These are phyloP conservation scores for Daedalea quercina DNA, from an alignment of 768 basidiomycete genomes.

Conservation along the genomic window DNA sequence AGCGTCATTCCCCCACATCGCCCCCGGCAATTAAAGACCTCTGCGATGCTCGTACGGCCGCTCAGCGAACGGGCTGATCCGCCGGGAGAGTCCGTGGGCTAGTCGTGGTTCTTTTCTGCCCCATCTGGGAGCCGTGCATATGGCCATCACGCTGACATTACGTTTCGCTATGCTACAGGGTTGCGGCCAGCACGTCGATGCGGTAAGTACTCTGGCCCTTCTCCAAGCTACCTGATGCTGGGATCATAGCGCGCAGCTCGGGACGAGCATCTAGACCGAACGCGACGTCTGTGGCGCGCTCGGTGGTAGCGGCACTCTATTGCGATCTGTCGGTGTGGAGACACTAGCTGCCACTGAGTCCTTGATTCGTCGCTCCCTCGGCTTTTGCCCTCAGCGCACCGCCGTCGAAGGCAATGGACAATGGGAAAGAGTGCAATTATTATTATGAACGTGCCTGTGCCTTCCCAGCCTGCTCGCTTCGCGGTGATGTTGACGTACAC, in stretches of 20 bases:
- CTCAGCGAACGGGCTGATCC: neutral
- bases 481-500: constrained; percentile 4
- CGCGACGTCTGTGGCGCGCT: too few species aligned
- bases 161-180: constrained; percentile 39
- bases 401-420: neutral
- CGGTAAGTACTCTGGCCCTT: constrained; percentile 34
- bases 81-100: neutral
- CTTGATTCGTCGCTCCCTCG: neutral
- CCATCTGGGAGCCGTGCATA: constrained; percentile 1
- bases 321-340: neutral
- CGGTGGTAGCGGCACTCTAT: constrained; percentile 6
- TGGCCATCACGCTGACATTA: constrained; percentile 5
- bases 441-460: neutral
- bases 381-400: neutral
- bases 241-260: neutral
- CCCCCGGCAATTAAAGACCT: neutral
- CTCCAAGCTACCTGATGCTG: neutral
- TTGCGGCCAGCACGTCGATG: constrained; percentile 60
- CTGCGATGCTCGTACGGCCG: neutral
- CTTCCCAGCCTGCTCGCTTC: neutral
- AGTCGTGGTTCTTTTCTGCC: neutral
- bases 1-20: neutral
- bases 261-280: neutral
- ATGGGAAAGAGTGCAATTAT: neutral
- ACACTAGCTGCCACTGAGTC: neutral